phyloP scores from a whole-genome alignment of 257 asterid species.

The Solanum appendiculatum region DNA sequence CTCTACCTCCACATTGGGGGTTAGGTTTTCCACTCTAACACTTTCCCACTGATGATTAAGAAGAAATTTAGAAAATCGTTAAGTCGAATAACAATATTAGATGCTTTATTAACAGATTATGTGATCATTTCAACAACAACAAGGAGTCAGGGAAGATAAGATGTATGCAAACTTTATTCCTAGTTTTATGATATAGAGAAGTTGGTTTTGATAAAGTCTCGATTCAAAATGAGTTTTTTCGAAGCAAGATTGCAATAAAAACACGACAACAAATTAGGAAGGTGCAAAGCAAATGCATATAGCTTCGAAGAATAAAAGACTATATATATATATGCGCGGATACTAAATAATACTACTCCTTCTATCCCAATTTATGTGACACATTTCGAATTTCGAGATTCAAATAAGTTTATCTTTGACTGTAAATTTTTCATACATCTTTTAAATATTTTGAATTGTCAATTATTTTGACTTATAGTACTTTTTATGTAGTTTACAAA shows the following conservation, averaged over 20 bases:
- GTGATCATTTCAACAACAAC: background rate
- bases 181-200: no score
- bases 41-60: background rate
- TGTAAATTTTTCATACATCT: no score
- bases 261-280: background rate
- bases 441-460: no score
- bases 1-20: no score
- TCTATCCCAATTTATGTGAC: no score
- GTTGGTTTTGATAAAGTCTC: background rate
- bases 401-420: no score
- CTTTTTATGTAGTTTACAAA: no score
- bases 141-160: no score
- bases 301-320: background rate
- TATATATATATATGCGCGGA: background rate
- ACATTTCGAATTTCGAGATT: no score
- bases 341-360: background rate
- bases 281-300: background rate
- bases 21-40: no score
- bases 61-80: background rate
- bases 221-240: background rate
- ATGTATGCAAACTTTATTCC: no score
- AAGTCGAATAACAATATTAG: background rate
- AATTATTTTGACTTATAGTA: no score
- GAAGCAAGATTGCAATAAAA: accelerated
- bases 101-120: background rate